Percentiles rank a stretch among this genome's conserved stretches.
These are phyloP conservation scores for Acacia pycnantha DNA, from an alignment of 331 rosid genomes.

Conservation along the genomic window DNA sequence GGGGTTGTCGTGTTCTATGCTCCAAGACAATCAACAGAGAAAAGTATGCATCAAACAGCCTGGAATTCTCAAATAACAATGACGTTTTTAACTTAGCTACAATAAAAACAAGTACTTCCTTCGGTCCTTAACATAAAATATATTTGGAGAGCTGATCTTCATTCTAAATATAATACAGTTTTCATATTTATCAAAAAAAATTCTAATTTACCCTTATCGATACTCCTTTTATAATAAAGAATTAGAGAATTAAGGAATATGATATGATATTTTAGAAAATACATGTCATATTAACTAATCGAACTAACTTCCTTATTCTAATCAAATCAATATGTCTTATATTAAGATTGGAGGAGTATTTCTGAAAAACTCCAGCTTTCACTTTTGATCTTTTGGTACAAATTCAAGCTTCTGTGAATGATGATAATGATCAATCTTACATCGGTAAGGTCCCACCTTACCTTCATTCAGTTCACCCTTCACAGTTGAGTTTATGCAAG, in stretches of 20 bases:
- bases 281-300: no score
- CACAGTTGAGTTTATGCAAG: background rate
- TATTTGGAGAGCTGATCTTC: fast-evolving
- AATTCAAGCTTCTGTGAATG: background rate
- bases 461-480: background rate
- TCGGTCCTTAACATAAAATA: no score
- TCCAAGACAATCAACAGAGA: background rate
- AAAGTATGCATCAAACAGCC: background rate
- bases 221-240: no score
- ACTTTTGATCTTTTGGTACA: background rate
- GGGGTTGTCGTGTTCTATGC: background rate
- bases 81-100: background rate
- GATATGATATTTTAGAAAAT: no score
- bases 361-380: background rate
- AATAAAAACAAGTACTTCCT: background rate
- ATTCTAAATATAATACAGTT: no score
- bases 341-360: no score
- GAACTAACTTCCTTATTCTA: no score
- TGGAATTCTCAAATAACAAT: background rate
- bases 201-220: no score
- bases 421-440: background rate
- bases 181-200: no score
- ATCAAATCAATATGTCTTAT: no score
- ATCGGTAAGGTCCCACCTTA: background rate
- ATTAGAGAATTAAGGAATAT: no score